These are phyloP conservation scores for Saksenaea vasiformis DNA, from an alignment of 371 early-diverging fungal species.

Conservation along the genomic window DNA sequence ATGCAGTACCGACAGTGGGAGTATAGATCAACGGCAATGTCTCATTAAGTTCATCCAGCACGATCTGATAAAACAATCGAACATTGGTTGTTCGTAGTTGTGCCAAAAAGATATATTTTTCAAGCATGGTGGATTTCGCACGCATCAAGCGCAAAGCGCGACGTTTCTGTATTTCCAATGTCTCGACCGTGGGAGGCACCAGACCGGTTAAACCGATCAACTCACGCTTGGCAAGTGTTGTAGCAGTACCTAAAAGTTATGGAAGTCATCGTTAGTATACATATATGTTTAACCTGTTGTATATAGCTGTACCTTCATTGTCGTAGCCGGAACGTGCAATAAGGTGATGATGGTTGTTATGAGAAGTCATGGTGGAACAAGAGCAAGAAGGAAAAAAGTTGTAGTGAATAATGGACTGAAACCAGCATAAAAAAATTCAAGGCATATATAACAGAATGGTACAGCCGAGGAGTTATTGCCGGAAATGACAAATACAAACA, in stretches of 20 bases:
- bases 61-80: constrained; percentile 78
- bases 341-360: not conserved
- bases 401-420: not conserved
- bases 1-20: constrained; percentile 92
- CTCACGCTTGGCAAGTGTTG: constrained; percentile 44
- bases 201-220: constrained; percentile 67
- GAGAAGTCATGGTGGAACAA: not conserved
- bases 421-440: constrained; percentile 2
- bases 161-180: constrained; percentile 69
- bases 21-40: constrained; percentile 72
- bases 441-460: not conserved
- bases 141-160: constrained; percentile 73
- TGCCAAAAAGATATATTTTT: constrained; percentile 83
- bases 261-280: not conserved
- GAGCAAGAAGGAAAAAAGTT: not conserved
- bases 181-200: constrained; percentile 70
- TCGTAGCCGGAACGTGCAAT: constrained; percentile 14
- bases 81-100: constrained; percentile 76
- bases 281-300: not conserved
- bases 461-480: not conserved
- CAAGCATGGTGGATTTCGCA: constrained; percentile 64
- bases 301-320: constrained; percentile 17
- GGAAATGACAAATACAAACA: not conserved
- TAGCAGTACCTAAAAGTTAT: constrained; percentile 48
- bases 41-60: constrained; percentile 75